Evolutionary conservation across 331 rosid genomes (phyloP).

Genomic region (Saraca asoca): DNA sequence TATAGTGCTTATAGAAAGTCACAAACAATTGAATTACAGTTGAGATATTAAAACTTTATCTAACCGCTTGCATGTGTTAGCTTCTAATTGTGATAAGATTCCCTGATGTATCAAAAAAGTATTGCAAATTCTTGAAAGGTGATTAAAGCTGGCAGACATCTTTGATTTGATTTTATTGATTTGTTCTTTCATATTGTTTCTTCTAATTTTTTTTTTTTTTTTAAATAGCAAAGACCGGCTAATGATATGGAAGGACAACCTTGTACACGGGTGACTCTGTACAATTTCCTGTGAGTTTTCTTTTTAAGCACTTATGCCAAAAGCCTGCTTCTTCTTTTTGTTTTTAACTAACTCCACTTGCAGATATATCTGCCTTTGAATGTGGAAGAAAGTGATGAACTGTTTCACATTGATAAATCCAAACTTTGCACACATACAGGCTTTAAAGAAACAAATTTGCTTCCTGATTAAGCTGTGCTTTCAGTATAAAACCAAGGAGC

Average conservation of each 20-base stretch:
- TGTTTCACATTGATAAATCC: conserved; percentile 34
- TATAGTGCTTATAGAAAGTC: too few species aligned
- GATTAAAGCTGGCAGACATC: too few species aligned
- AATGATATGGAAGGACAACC: neutral
- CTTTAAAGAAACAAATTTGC: conserved; percentile 24
- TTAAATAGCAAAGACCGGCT: neutral
- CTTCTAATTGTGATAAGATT: too few species aligned
- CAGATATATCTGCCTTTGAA: conserved; percentile 51
- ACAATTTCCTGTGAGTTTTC: conserved; percentile 40
- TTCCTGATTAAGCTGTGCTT: conserved; percentile 25
- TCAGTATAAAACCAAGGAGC: conserved; percentile 19
- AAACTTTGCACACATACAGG: conserved; percentile 22
- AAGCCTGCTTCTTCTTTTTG: conserved; percentile 29
- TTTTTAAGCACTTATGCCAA: conserved; percentile 39
- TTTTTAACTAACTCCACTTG: conserved; percentile 47
- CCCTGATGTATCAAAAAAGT: too few species aligned
- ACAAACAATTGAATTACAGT: too few species aligned
- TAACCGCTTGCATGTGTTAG: too few species aligned
- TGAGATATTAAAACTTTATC: too few species aligned
- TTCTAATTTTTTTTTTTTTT: neutral
- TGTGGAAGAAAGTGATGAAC: conserved; percentile 48
- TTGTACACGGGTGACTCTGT: too few species aligned
- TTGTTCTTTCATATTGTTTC: neutral
- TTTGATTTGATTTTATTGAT: neutral
- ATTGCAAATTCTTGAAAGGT: too few species aligned